A percentile compares a stretch with the other conserved stretches of the same genome.
phyloP scores from a whole-genome alignment of 768 basidiomycete genomes.

The Kwoniella botswanensis region DNA sequence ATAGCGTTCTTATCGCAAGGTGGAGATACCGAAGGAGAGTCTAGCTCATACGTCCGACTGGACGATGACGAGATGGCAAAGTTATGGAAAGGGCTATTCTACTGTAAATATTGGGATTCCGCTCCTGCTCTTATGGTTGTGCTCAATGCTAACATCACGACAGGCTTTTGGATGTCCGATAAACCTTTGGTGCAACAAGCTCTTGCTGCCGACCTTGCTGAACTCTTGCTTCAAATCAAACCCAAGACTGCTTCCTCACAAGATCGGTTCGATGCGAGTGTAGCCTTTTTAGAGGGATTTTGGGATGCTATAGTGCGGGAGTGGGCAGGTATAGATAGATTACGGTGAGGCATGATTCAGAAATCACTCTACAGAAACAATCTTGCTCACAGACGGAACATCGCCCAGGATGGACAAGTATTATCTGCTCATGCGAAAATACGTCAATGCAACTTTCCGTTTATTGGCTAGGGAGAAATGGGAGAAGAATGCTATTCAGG shows the following conservation, averaged over 20 bases:
- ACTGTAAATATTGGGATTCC: conserved; percentile 66
- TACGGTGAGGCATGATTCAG: conserved; percentile 67
- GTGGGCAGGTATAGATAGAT: conserved; percentile 89
- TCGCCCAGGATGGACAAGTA: conserved; percentile 87
- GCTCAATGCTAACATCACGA: neutral
- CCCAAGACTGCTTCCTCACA: conserved; percentile 36
- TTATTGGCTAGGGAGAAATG: conserved; percentile 75
- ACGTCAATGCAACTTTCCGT: conserved; percentile 81
- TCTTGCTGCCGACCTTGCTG: conserved; percentile 81
- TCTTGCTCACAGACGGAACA: too few species aligned
- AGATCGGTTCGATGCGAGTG: conserved; percentile 61
- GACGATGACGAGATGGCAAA: conserved; percentile 81
- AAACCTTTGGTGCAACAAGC: conserved; percentile 95
- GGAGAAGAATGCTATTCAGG: conserved; percentile 65
- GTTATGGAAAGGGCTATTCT: conserved; percentile 97
- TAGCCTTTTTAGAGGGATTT: conserved; percentile 83
- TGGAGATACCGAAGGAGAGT: conserved; percentile 26
- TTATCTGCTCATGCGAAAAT: conserved; percentile 90
- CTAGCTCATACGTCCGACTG: conserved; percentile 61
- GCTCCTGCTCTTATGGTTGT: neutral
- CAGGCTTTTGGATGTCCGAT: conserved; percentile 99
- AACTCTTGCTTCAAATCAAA: conserved; percentile 74
- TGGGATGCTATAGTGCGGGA: conserved; percentile 90
- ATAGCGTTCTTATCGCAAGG: conserved; percentile 72
- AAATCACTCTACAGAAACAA: too few species aligned